A percentile compares a stretch with the other conserved stretches of the same genome.
phyloP scores from a whole-genome alignment of 345 rosid species.

The Salix arbutifolia region DNA sequence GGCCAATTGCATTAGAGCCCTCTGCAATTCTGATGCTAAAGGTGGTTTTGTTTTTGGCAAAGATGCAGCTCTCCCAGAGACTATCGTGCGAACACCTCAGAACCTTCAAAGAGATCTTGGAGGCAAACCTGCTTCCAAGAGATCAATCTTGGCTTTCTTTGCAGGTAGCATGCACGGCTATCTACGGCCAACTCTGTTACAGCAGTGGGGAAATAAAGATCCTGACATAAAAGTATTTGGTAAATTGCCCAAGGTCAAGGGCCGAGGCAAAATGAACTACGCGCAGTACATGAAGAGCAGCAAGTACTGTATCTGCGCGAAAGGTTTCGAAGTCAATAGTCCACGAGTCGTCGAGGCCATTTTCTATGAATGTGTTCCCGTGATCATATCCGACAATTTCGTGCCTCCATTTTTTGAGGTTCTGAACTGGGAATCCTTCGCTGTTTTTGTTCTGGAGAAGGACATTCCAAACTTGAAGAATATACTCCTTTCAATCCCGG shows the following conservation, averaged over 20 bases:
- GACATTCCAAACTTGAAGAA: conserved; percentile 78
- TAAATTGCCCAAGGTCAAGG: conserved; percentile 50
- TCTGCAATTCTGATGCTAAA: conserved; percentile 80
- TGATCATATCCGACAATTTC: conserved; percentile 84
- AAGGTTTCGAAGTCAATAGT: conserved; percentile 91
- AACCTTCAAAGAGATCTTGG: conserved; percentile 61
- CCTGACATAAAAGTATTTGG: conserved; percentile 84
- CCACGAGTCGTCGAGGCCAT: conserved; percentile 92
- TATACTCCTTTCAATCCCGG: conserved; percentile 61
- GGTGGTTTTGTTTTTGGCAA: conserved; percentile 87
- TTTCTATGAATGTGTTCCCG: conserved; percentile 84
- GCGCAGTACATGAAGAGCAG: conserved; percentile 77
- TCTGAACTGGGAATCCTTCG: conserved; percentile 87
- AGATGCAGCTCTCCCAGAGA: conserved; percentile 87
- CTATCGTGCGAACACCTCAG: conserved; percentile 50
- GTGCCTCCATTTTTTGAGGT: conserved; percentile 85
- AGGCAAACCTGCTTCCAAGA: conserved; percentile 64
- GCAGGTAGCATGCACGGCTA: conserved; percentile 94
- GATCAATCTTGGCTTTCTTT: conserved; percentile 77
- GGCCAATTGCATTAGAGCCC: conserved; percentile 83
- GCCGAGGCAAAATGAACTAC: conserved; percentile 64
- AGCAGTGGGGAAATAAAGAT: conserved; percentile 79
- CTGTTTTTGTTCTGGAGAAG: conserved; percentile 75
- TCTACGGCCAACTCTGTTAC: conserved; percentile 64
- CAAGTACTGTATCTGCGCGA: conserved; percentile 92